A percentile compares a stretch with the other conserved stretches of the same genome.
phyloP scores from a whole-genome alignment of 2,329 filamentous ascomycete species.

The Neonectria hederae region DNA sequence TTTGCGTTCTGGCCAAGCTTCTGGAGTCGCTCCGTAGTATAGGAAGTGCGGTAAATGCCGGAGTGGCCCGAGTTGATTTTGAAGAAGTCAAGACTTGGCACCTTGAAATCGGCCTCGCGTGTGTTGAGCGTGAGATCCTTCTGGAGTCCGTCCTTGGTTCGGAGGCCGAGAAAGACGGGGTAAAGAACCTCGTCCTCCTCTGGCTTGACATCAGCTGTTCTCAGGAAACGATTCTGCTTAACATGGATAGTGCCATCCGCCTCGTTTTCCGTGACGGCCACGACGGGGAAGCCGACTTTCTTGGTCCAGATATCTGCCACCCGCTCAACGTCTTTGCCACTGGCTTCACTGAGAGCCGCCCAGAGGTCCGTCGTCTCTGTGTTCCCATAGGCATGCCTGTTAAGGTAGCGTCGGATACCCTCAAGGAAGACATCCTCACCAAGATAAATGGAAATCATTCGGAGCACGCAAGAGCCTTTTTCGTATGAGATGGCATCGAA shows the following conservation, averaged over 20 bases:
- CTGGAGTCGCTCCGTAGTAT: conserved; percentile 81
- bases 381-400: conserved; percentile 97
- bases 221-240: conserved; percentile 94
- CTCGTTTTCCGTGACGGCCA: conserved; percentile 77
- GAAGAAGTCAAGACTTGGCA: conserved; percentile 87
- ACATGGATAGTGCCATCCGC: conserved; percentile 78
- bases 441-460: conserved; percentile 96
- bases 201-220: conserved; percentile 91
- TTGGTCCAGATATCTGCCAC: conserved; percentile 98
- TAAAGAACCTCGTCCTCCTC: conserved; percentile 91
- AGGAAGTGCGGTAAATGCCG: conserved; percentile 90
- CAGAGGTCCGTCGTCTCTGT: conserved; percentile 91
- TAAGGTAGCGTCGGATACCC: conserved; percentile 88
- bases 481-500: conserved; percentile 98
- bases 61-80: conserved; percentile 97
- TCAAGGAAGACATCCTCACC: conserved; percentile 94
- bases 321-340: conserved; percentile 87
- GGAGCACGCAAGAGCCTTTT: conserved; percentile 93
- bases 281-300: conserved; percentile 91
- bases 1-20: conserved; percentile 91
- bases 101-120: conserved; percentile 80
- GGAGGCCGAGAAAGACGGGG: conserved; percentile 87
- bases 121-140: conserved; percentile 69
- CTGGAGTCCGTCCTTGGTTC: conserved; percentile 84
- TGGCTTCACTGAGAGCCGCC: conserved; percentile 86